Evolutionary conservation across 345 rosid genomes (phyloP), one percentile per base, ranked within the genome.

Genomic region (Eucalyptus cloeziana): DNA sequence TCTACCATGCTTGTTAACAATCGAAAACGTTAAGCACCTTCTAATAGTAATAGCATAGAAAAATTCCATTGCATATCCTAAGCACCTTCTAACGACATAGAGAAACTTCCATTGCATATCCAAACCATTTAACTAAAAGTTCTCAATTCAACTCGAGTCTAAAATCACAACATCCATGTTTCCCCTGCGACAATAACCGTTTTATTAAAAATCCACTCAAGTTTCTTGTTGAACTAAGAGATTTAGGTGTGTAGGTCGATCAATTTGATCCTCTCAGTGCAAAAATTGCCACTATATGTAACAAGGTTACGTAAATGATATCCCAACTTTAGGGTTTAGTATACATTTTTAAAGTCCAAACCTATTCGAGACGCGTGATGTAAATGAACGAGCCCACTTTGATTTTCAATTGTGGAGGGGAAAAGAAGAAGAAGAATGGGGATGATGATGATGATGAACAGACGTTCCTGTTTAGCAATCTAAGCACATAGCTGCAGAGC

Each of bases 181-280:
- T 52, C 2, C 0, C 9, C 1, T 33, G 4, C 7, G 25, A 40
- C 2, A 10, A 71, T 5, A 12, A 40, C 0, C 1, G 1, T 19
- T 19, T 4, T 10, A 21, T 21, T 37, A 6, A 71, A 5, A 71
- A 37, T 3, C 1, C 14, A 4, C 27, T 71, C 3, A 1, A 37
- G 2, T 21, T 21, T 37, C 8, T 76, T 24, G 3, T 17, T 76
- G 4, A 6, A 19, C 2, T 19, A 37, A 71, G 27, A 37, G 47
- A 71, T 33, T 71, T 5, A 0, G 2, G 0, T 15, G 10, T 17
- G 2, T 0, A 0, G 7, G 3, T 37, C 1, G 27, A 19, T 71
- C 1, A 1, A 71, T 64, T 13, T 7, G 3, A 8, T 4, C 13
- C 5, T 62, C 37, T 30, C 9, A 4, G 1, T 8, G 8, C 71